A percentile compares a stretch with the other conserved stretches of the same genome.
Conservation (phyloP, 768 basidiomycete genomes). For the Trametes cinnabarina region DNA sequence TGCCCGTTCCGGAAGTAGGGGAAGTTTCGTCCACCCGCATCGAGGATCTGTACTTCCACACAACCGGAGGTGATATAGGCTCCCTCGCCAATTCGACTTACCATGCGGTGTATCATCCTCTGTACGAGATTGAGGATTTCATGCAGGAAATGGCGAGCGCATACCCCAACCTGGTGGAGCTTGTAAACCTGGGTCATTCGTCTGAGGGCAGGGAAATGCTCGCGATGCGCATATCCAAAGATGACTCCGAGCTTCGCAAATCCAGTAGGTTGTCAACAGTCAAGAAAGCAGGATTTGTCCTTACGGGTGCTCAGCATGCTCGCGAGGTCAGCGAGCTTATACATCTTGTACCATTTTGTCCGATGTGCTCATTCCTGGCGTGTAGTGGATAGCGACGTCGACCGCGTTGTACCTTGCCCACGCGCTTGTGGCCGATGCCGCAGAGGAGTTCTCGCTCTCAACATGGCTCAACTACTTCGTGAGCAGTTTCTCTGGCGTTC, state of each 20-base stretch:
- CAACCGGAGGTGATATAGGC: constrained; percentile 22
- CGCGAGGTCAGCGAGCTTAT: constrained; percentile 55
- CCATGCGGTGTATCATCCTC: constrained; percentile 52
- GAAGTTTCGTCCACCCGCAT: constrained; percentile 22
- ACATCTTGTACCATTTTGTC: neutral
- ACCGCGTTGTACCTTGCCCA: constrained; percentile 73
- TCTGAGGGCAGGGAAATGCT: constrained; percentile 59
- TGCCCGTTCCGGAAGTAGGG: constrained; percentile 8
- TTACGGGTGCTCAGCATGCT: constrained; percentile 73
- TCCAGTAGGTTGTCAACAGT: constrained; percentile 1
- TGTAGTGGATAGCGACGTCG: constrained; percentile 78
- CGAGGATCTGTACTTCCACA: neutral
- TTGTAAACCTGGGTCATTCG: constrained; percentile 55
- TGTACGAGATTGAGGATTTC: constrained; percentile 53
- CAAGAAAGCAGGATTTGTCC: constrained; percentile 49
- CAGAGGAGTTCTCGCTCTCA: constrained; percentile 46
- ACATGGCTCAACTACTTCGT: constrained; percentile 55
- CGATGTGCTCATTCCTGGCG: neutral
- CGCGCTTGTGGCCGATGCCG: constrained; percentile 52
- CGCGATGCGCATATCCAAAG: constrained; percentile 48
- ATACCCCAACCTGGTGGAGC: constrained; percentile 45
- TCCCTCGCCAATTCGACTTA: constrained; percentile 35
- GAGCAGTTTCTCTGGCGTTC: constrained; percentile 25
- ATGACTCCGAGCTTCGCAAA: constrained; percentile 10
- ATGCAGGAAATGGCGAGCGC: constrained; percentile 44